Evolutionary conservation across 257 asterid species (phyloP), one percentile per base, ranked within the genome.

Genomic region (Nicotiana obtusifolia): DNA sequence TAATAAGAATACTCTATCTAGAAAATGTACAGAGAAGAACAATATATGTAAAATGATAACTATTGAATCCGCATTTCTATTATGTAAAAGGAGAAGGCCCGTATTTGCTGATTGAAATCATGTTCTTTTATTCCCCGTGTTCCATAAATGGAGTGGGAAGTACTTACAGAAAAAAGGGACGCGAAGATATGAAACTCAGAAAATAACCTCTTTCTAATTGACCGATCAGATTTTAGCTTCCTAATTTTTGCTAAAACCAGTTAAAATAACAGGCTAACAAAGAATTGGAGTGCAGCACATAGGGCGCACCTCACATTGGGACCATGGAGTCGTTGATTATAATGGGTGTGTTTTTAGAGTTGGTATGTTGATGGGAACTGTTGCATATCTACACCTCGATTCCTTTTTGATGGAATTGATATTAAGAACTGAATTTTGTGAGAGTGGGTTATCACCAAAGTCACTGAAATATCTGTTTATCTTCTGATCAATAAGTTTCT

Each of bases 401-500:
- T 75, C 62, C 62, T 26, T 75, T 75, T 75, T 52, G 10, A 24
- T 75, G 62, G 80, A 75, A 26, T 20, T 75, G 62, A 75, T 47
- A 47, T 71, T 49, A 75, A 47, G 64, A 75, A 49, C 62, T 75
- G 44, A 49, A 15, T 75, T 49, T 75, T 75, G 44, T 75, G 80
- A 75, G 79, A 75, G 62, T 75, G 80, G 24, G 61, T 59, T 71
- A 47, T 37, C 5, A 52, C 62, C 80, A 26, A 26, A 49, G 62
- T 75, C 62, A 7, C 62, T 24, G 24, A 24, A 24, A 47, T 26
- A 24, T 75, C 26, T 75, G 62, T 49, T 49, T 75, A 75, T 75
- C 26, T 49, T 75, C 16, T 16, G 62, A 49, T 49, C 41, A n/a
- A 37, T 13, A 35, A 10, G 9, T 35, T 5, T 7, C 1, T 26